Evolutionary conservation across 768 basidiomycete genomes (phyloP), one percentile per base, ranked within the genome.

Genomic region (Basidioascus undulatus): DNA sequence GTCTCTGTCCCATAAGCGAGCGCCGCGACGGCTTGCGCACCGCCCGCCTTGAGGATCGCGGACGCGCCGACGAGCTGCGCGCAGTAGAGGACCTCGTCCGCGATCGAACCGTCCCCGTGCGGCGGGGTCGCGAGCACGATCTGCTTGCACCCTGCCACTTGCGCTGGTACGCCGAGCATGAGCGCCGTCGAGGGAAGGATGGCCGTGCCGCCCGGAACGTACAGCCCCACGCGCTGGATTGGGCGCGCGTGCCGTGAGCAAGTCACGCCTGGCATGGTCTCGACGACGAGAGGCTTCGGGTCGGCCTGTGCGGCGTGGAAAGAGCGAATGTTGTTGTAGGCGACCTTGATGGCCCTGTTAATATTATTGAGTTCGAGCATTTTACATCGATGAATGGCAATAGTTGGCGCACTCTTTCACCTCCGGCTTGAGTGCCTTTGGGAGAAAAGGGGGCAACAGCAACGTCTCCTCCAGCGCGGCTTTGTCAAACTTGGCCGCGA

Each of bases 101-200:
- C 84, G 52, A 98, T 74, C 50, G 70, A 77, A 10, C 89, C 92
- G 57, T 96, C 86, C 12, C 76, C 59, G 32, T 86, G 68, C 2
- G 92, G 89, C n/a, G 92, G 92, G 4, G 92, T 94, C 5, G 92
- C 86, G 44, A 98, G 66, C 30, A 94, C 79, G 47, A 96, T 75
- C 51, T 80, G 70, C 46, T 70, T 72, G 62, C 89, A 96, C 3
- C 83, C 83, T 2, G 92, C 92, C 9, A 94, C 92, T 56, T 92
- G 86, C 2, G 92, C 92, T 13, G 92, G 92, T 23, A 94, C 76
- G 44, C 89, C 89, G 16, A 98, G 72, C 87, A 94, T 94, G 51
- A 98, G 68, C 3, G 92, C 89, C 16, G 92, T 96, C 5, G 82
- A 87, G 11, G 92, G 92, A 15, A 98, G 66, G 35, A 96, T 69